phyloP scores from a whole-genome alignment of 2,329 filamentous ascomycete species.

The Colletotrichum gloeosporioides region DNA sequence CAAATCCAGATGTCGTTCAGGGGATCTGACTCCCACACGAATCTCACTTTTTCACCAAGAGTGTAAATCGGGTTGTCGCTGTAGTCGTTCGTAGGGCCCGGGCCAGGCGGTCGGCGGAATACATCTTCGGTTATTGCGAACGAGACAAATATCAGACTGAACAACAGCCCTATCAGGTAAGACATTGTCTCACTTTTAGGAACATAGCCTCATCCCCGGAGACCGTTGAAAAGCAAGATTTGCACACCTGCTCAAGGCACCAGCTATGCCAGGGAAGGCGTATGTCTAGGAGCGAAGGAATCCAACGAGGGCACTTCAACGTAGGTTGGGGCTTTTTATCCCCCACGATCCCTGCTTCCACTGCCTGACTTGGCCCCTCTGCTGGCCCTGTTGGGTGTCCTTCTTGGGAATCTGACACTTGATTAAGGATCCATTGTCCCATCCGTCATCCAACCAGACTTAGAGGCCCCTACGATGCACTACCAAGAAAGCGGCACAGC shows the following conservation, averaged over 20 bases:
- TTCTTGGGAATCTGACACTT: not conserved
- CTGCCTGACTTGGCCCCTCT: not conserved
- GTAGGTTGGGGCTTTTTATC: not conserved
- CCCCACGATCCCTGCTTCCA: not conserved
- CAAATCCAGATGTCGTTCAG: not conserved
- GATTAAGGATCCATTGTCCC: not conserved
- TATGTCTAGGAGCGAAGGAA: not conserved
- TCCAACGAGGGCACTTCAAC: not conserved
- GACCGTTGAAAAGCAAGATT: not conserved
- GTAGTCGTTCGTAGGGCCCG: not conserved
- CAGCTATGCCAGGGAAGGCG: not conserved
- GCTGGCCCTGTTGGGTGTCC: not conserved
- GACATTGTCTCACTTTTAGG: not conserved
- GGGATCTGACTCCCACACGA: not conserved
- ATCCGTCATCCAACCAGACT: not conserved
- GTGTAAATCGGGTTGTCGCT: not conserved
- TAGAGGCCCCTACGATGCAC: too few species aligned
- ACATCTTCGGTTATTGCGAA: not conserved
- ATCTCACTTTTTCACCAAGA: not conserved
- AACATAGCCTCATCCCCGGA: not conserved
- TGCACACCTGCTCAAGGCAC: not conserved
- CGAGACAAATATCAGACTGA: not conserved
- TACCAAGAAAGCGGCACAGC: not conserved
- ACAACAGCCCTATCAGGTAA: not conserved
- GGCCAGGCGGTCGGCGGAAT: not conserved